Evolutionary conservation across 306 rosid species (phyloP), one percentile per base, ranked within the genome.

Genomic region (Herpetospermum pedunculosum): DNA sequence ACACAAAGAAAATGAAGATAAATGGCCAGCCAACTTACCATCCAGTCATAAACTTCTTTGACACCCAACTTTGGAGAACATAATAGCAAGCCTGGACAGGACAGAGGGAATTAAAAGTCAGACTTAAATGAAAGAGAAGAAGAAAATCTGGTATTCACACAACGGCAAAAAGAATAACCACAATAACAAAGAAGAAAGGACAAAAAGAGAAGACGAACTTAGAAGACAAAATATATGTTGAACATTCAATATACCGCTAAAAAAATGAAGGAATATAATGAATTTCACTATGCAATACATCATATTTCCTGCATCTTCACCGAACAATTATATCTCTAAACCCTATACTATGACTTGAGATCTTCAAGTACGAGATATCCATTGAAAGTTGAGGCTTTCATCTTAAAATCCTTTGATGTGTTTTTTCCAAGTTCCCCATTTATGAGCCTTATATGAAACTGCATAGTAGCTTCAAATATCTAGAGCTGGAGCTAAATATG

Each of bases 1-100:
- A 16, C 25, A 46, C 41, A 70, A 63, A 34, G 35, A 70, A 47
- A 29, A 8, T 16, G 9, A 70, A 70, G 41, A 16, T 30, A 16
- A 16, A 30, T 28, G 71, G 53, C 49, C 46, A 46, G 67, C 59
- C 59, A 59, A 79, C 46, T 81, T 86, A 92, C 98, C 95, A 88
- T 87, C 98, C 96, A 55, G 96, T 92, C 96, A 92, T 92, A 83
- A 92, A 90, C 81, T 92, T 92, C 91, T 90, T 92, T 8, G 98
- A 92, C 65, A 87, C 84, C 96, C 98, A 92, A 81, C 96, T 92
- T 77, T 92, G 96, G 63, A 92, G 92, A 79, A 92, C 92, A 81
- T 80, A 92, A 80, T 89, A 90, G 83, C 96, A 92, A 23, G 96
- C 98, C 98, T 92, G 85, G 77, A 77, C 52, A 75, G 81, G 43